Conservation (phyloP, 768 basidiomycete species). For the Paxillus ammoniavirescens region DNA sequence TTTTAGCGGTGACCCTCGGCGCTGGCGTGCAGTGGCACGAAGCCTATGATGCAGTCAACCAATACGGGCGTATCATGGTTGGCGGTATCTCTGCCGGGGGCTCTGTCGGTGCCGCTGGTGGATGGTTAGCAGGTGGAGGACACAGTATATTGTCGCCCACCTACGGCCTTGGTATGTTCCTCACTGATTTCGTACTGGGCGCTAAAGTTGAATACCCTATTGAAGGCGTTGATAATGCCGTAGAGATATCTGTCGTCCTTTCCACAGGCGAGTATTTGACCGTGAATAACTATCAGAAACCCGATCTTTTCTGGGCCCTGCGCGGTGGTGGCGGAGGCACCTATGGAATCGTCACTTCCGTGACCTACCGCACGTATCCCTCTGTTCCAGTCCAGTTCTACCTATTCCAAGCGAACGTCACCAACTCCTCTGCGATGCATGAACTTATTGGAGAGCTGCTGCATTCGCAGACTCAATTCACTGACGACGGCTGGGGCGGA, state of each 20-base stretch:
- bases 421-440: constrained; percentile 28
- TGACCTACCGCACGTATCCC: constrained; percentile 46
- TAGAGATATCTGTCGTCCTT: constrained; percentile 46
- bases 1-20: constrained; percentile 32
- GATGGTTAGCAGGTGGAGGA: constrained; percentile 51
- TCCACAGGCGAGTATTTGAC: constrained; percentile 39
- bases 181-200: background rate
- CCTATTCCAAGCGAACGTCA: constrained; percentile 30
- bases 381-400: constrained; percentile 32
- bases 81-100: constrained; percentile 42
- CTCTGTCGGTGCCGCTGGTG: constrained; percentile 48
- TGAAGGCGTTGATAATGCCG: constrained; percentile 47
- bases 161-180: constrained; percentile 42
- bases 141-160: constrained; percentile 41
- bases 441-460: constrained; percentile 36
- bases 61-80: constrained; percentile 40
- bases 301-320: constrained; percentile 56
- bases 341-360: constrained; percentile 46
- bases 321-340: constrained; percentile 53
- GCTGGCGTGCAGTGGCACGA: constrained; percentile 51
- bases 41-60: constrained; percentile 40
- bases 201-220: background rate
- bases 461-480: constrained; percentile 33
- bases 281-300: constrained; percentile 39
- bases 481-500: constrained; percentile 45